Evolutionary conservation across 1,284 basidiomycete genomes (phyloP).

Genomic region (Amylostereum areolatum): DNA sequence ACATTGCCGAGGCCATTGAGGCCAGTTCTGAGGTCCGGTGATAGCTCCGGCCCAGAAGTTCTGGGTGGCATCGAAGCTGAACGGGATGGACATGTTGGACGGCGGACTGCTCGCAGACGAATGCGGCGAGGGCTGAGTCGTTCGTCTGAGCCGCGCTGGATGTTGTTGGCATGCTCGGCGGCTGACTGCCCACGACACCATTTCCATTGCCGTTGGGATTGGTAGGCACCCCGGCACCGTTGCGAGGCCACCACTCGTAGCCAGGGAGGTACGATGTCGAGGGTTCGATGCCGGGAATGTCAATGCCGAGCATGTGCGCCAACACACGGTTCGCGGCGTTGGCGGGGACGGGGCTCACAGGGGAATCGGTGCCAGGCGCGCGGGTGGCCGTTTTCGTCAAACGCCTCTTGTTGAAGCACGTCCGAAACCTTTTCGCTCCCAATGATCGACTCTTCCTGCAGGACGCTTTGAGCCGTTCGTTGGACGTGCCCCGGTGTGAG

Average conservation of each 20-base stretch:
- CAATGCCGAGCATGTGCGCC: conserved; percentile 66
- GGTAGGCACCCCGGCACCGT: not conserved
- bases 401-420: conserved; percentile 38
- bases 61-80: conserved; percentile 23
- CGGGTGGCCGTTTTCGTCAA: conserved; percentile 17
- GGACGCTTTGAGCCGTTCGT: conserved; percentile 2
- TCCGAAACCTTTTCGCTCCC: conserved; percentile 37
- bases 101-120: conserved; percentile 14
- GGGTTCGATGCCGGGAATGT: conserved; percentile 52
- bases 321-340: conserved; percentile 57
- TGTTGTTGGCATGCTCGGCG: conserved; percentile 9
- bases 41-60: conserved; percentile 6
- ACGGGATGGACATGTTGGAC: conserved; percentile 14
- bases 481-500: conserved; percentile 32
- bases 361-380: conserved; percentile 11
- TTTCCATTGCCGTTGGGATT: not conserved
- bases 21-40: not conserved
- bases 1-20: too few species aligned
- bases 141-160: not conserved
- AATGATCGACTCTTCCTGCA: not conserved
- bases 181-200: not conserved
- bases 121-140: conserved; percentile 15
- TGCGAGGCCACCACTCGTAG: conserved; percentile 69
- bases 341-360: conserved; percentile 21
- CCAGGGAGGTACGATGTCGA: conserved; percentile 64